Evolutionary conservation across 2,329 filamentous ascomycete species (phyloP), one percentile per base, ranked within the genome.

Genomic region (Juglanconis juglandina): DNA sequence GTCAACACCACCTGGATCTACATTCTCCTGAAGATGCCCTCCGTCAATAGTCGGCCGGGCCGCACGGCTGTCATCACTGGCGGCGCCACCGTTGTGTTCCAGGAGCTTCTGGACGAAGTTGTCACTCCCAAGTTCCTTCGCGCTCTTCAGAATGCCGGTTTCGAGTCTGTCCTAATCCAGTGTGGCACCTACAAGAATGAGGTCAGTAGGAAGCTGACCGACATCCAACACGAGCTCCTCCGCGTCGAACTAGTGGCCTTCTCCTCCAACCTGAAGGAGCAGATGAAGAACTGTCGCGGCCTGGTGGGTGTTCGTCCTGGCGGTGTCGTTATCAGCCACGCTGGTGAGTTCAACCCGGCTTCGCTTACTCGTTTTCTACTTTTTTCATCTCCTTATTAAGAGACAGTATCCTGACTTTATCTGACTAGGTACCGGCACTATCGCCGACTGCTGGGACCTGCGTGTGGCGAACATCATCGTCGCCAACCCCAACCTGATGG

Each of bases 71-170:
- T 99, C 66, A 88, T 97, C 58, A 98, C 95, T 0, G 89, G 96
- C 35, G 95, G 95, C 59, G 94, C 95, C 5, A 99, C 94, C 0
- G 92, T 93, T 14, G 85, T 89, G 24, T 99, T 99, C 75, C 80
- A 82, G 56, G 74, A 80, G 6, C 83, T 99, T 2, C 82, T 96
- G 59, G 75, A 81, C 48, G 84, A 88, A 37, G 83, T 88, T 10
- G 77, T 96, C 5, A 76, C 81, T 17, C 75, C 81, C 0, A 67
- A 73, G 0, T 93, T 95, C 69, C 79, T 96, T 63, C 66, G 77
- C 5, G 78, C 81, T 5, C 81, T 98, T 11, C 69, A 72, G 10
- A 68, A 76, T 2, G 73, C 82, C 10, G 81, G 81, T 49, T 97
- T 90, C 74, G 91, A 88, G 0, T 78, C 89, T 62, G 79, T 98